Percentiles rank a stretch among this genome's conserved stretches.
These are phyloP conservation scores for Guillardia theta DNA, from an alignment of 78 protist species.

Conservation along the genomic window DNA sequence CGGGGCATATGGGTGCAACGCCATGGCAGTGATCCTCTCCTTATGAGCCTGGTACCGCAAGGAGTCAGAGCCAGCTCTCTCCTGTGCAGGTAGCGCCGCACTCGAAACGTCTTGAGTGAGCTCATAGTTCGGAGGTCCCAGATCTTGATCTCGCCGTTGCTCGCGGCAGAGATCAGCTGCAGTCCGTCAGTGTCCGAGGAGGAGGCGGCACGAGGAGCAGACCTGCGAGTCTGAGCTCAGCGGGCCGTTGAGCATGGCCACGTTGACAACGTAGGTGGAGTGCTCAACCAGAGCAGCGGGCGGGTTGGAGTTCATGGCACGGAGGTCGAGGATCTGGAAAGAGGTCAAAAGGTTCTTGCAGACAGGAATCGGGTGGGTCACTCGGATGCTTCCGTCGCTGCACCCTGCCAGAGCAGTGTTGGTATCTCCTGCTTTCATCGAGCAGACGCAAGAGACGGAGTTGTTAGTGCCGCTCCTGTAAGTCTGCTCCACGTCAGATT, in stretches of 20 bases:
- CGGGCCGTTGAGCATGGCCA: no score
- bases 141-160: neutral
- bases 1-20: neutral
- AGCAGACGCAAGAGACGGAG: neutral
- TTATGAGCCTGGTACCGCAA: neutral
- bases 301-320: no score
- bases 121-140: constrained; percentile 43
- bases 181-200: neutral
- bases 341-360: no score
- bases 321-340: no score
- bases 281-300: no score
- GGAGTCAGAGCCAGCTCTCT: no score
- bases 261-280: no score
- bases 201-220: no score
- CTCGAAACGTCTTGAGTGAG: neutral
- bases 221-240: no score
- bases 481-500: neutral
- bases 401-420: neutral
- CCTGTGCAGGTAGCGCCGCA: no score
- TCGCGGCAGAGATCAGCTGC: neutral
- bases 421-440: neutral
- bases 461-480: neutral
- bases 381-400: no score
- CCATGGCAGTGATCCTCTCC: neutral
- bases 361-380: no score